Evolutionary conservation across 441 rosid species (phyloP), one percentile per base, ranked within the genome.

Genomic region (Erodium chrysanthum): DNA sequence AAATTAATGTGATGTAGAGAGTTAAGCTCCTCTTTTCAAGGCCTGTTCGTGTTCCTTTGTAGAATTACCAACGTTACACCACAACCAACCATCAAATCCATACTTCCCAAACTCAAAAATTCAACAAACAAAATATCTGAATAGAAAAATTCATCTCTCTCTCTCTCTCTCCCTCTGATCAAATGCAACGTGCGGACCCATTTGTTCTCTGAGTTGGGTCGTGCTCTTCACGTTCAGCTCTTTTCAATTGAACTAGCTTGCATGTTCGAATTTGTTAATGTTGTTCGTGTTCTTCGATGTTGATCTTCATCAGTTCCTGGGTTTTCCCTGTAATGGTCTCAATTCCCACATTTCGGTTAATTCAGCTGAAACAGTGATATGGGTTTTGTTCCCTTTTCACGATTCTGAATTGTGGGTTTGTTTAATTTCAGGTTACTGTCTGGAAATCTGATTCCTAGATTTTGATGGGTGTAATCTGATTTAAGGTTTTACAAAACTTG

Each of bases 211-310:
- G 58, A 50, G 18, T 50, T 17, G 60, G 60, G 60, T 52, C 60
- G 60, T 52, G 60, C 60, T 17, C 60, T 52, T 18, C 60, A 52
- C 60, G 60, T 52, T 52, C 60, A 17, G 60, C 23, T 18, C 4
- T 7, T 52, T 6, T 18, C 10, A 17, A 17, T 52, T 50, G 60
- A 52, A 18, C 60, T 52, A 7, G 12, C 60, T 52, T 52, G 9
- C 25, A 18, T 52, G 18, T 52, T 52, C 23, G 60, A 52, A 6
- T 14, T 52, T 52, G 60, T 52, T 52, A 20, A 17, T 52, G 40
- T 35, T 35, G 5, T 31, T 31, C 35, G 35, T 31, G 35, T 31
- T 31, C 40, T 35, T 35, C 40, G 40, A 35, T 35, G 40, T 35
- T 35, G 40, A 35, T 35, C 40, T 35, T 35, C 40, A 35, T 8